These are phyloP conservation scores for Syncephalastrum sp. DNA, from an alignment of 371 early-diverging fungal species.

Conservation along the genomic window DNA sequence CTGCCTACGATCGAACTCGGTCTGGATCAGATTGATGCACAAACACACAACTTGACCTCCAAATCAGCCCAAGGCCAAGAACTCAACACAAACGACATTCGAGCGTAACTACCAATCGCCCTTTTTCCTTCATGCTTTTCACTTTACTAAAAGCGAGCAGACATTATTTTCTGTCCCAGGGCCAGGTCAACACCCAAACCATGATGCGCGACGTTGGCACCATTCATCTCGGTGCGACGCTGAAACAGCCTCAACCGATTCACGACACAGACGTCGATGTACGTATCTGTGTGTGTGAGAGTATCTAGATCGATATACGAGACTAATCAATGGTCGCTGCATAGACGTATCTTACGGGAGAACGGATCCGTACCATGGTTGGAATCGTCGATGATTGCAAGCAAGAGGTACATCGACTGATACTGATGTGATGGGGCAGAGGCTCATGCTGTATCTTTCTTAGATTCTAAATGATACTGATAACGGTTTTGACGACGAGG, in stretches of 20 bases:
- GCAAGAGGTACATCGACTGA: constrained; percentile 28
- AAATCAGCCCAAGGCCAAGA: constrained; percentile 18
- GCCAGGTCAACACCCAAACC: constrained; percentile 43
- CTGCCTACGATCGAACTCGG: constrained; percentile 42
- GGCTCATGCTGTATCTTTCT: not conserved
- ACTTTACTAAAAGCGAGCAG: constrained; percentile 14
- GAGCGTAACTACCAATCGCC: constrained; percentile 27
- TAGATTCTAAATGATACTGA: constrained; percentile 28
- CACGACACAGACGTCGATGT: constrained; percentile 47
- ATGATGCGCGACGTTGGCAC: constrained; percentile 44
- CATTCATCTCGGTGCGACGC: constrained; percentile 36
- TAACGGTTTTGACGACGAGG: constrained; percentile 18
- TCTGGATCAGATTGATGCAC: constrained; percentile 38
- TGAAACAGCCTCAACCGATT: constrained; percentile 40
- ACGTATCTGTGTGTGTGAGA: not conserved
- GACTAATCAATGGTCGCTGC: not conserved
- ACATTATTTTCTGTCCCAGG: constrained; percentile 46
- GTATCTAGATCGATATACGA: not conserved
- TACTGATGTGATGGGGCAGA: not conserved
- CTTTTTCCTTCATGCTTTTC: not conserved
- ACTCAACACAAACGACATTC: constrained; percentile 20
- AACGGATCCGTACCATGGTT: constrained; percentile 26
- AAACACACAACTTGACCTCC: constrained; percentile 29
- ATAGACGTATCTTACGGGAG: constrained; percentile 29
- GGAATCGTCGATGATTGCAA: constrained; percentile 30